These are phyloP conservation scores for Cyberlindnera misumaiensis DNA, from an alignment of 805 yeast genomes.

Conservation along the genomic window DNA sequence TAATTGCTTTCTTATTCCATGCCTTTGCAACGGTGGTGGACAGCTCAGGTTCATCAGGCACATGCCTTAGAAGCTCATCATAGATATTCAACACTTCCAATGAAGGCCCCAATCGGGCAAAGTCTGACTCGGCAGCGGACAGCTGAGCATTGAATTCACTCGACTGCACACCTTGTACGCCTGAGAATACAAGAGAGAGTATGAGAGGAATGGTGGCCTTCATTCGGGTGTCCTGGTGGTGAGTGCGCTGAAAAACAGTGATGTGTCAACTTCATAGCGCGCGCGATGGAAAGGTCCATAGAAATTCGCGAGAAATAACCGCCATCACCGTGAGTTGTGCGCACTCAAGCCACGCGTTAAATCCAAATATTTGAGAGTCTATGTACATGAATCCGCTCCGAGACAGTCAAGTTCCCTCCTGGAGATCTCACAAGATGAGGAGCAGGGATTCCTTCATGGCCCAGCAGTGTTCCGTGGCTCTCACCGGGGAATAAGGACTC, in stretches of 20 bases:
- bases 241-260: neutral
- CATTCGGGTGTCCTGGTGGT: neutral
- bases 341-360: constrained; percentile 45
- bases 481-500: constrained; percentile 29
- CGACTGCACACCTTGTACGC: neutral
- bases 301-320: neutral
- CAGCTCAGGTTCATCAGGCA: constrained; percentile 1
- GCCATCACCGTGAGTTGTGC: constrained; percentile 7
- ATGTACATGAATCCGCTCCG: constrained; percentile 42
- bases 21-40: constrained; percentile 33
- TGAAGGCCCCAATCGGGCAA: constrained; percentile 16
- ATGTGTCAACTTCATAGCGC: neutral
- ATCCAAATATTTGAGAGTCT: constrained; percentile 39
- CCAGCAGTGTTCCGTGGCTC: constrained; percentile 7
- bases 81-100: constrained; percentile 14
- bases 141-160: constrained; percentile 11
- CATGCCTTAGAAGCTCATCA: constrained; percentile 13
- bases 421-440: constrained; percentile 28
- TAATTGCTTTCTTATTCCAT: constrained; percentile 53
- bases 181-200: neutral
- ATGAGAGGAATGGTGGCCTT: neutral
- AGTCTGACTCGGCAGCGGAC: constrained; percentile 12
- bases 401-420: constrained; percentile 28
- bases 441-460: constrained; percentile 13
- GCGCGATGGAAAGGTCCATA: too few species aligned